Evolutionary conservation across 2,329 filamentous ascomycete species (phyloP), one percentile per base, ranked within the genome.

Genomic region (Hortaea sp.): DNA sequence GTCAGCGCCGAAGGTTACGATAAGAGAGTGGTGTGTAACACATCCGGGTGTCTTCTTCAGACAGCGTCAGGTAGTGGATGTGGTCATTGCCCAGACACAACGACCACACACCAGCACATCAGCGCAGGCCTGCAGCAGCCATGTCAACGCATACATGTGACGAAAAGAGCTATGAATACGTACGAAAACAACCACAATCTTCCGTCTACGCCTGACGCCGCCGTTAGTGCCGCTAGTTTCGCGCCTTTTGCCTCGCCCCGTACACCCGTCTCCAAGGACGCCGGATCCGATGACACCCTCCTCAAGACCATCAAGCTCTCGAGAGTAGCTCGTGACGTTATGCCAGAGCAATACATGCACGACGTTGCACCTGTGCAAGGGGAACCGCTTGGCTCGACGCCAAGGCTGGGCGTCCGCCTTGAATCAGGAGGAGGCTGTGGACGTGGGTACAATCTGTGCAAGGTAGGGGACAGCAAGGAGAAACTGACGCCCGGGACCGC

Each of bases 1-100:
- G 54, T 55, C 4, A 57, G 54, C 12, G 53, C 51, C 30, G 58
- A 59, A 39, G 58, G 53, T 44, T 62, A 53, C 44, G 57, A 53
- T 45, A 47, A 46, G 35, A 47, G 54, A 41, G 44, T 55, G 30
- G 41, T 35, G 9, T 35, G n/a, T n/a, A n/a, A 9, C 32, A n/a
- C 32, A 35, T 39, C 37, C 7, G 37, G 37, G 7, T 2, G 37
- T 20, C 10, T 39, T n/a, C 37, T 10, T 7, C 11, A 39, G 13
- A 27, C 13, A 27, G 11, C 37, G 20, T 10, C 37, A n/a, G 37
- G 37, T 27, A 39, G 13, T 13, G 10, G 10, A 9, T 35, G 32
- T 35, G n/a, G 32, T n/a, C 32, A 35, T n/a, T n/a, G n/a, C 32
- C n/a, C 32, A 20, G 20, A 4, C 20, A 20, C 20, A 20, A 20